Conservation (phyloP, 768 basidiomycete species). For the Pleurotus platypus region DNA sequence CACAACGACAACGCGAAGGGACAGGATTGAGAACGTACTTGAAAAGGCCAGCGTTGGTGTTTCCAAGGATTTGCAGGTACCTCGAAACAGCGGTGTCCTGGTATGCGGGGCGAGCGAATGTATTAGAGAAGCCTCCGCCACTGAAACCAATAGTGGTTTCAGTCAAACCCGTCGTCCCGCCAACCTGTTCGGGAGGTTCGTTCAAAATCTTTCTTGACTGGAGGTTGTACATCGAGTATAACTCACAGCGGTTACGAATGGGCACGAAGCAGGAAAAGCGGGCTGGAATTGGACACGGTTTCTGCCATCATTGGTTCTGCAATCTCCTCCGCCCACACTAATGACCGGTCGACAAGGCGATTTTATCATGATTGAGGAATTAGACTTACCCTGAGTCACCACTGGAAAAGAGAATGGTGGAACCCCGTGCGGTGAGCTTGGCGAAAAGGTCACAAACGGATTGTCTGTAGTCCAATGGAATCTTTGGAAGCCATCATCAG, state of each 20-base stretch:
- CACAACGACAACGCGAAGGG: background rate
- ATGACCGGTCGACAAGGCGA: too few species aligned
- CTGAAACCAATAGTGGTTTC: constrained; percentile 12
- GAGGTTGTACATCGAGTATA: background rate
- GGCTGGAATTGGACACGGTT: constrained; percentile 38
- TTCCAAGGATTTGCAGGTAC: constrained; percentile 13
- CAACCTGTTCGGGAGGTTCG: background rate
- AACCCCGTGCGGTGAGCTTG: constrained; percentile 46
- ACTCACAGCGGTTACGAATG: constrained; percentile 12
- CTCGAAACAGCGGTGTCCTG: constrained; percentile 17
- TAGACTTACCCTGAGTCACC: constrained; percentile 45
- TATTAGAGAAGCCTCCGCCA: constrained; percentile 25
- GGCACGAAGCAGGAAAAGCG: constrained; percentile 38
- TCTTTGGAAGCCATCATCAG: constrained; percentile 12
- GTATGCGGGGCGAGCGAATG: constrained; percentile 21
- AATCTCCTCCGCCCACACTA: constrained; percentile 53
- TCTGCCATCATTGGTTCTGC: constrained; percentile 43
- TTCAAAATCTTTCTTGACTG: background rate
- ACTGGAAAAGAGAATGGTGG: constrained; percentile 45
- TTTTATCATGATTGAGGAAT: too few species aligned
- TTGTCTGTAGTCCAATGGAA: constrained; percentile 40
- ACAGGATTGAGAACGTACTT: constrained; percentile 7
- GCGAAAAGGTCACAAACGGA: constrained; percentile 46
- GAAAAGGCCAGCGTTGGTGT: constrained; percentile 14
- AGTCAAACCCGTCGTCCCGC: constrained; percentile 9